Conservation (phyloP, 2,329 filamentous ascomycete species). For the Claviceps africana region DNA sequence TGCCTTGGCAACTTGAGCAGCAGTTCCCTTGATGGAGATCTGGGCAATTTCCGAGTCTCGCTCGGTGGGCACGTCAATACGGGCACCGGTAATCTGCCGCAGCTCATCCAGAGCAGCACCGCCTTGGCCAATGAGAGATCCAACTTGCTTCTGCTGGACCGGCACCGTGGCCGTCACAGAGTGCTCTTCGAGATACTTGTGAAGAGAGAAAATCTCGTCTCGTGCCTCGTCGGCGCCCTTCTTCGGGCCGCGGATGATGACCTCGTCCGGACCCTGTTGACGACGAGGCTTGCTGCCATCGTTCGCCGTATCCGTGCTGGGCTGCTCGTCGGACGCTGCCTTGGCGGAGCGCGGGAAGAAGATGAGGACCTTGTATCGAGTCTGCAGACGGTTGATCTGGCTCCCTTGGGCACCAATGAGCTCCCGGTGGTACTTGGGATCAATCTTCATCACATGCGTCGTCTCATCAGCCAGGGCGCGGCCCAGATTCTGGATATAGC, state of each 20-base stretch:
- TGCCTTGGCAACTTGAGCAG: slow-evolving; percentile 77
- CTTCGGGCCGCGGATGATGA: slow-evolving; percentile 80
- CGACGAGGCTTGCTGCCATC: slow-evolving; percentile 52
- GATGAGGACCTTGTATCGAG: slow-evolving; percentile 83
- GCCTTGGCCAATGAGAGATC: slow-evolving; percentile 83
- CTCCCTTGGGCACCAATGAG: slow-evolving; percentile 78
- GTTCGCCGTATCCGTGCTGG: slow-evolving; percentile 53
- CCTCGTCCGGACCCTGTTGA: slow-evolving; percentile 74
- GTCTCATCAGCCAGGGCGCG: slow-evolving; percentile 85
- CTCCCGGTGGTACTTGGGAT: slow-evolving; percentile 86
- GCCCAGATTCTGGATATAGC: slow-evolving; percentile 64
- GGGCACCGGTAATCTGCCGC: slow-evolving; percentile 68
- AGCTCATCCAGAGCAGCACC: slow-evolving; percentile 85
- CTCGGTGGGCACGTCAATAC: slow-evolving; percentile 79
- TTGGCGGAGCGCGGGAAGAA: slow-evolving; percentile 72
- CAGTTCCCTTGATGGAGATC: slow-evolving; percentile 84
- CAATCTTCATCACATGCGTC: slow-evolving; percentile 75
- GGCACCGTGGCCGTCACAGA: slow-evolving; percentile 66
- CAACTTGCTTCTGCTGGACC: slow-evolving; percentile 82
- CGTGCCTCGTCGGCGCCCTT: slow-evolving; percentile 85
- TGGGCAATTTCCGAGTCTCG: slow-evolving; percentile 65
- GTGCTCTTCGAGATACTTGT: slow-evolving; percentile 83
- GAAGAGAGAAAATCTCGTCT: slow-evolving; percentile 76
- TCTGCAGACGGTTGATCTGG: slow-evolving; percentile 85
- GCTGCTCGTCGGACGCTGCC: slow-evolving; percentile 50